phyloP scores from a whole-genome alignment of 148 eudicot genomes.

The Nepenthes mirabilis region DNA sequence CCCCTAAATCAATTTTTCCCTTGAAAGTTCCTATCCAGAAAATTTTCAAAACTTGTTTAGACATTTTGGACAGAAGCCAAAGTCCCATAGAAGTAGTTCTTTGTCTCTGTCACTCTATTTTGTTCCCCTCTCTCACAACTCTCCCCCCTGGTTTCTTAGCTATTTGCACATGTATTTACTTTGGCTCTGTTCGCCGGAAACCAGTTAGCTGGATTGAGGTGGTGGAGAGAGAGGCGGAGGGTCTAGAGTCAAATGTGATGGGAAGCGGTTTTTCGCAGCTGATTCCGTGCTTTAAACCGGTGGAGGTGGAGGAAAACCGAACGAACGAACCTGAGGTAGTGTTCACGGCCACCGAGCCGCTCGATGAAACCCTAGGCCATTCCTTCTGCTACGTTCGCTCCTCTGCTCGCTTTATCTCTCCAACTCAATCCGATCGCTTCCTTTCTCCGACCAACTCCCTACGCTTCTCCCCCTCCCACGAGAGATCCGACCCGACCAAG shows the following conservation, averaged over 20 bases:
- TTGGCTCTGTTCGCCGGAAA: too few species aligned
- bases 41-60: too few species aligned
- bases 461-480: constrained; percentile 40
- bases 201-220: too few species aligned
- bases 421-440: constrained; percentile 78
- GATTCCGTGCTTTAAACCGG: constrained; percentile 71
- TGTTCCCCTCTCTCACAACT: too few species aligned
- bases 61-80: too few species aligned
- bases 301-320: constrained; percentile 11
- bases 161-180: too few species aligned
- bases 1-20: too few species aligned
- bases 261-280: constrained; percentile 72
- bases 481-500: constrained; percentile 26
- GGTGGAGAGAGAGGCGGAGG: too few species aligned
- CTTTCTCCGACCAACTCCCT: constrained; percentile 59
- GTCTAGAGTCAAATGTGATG: constrained; percentile 48
- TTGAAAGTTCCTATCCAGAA: too few species aligned
- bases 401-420: constrained; percentile 72
- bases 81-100: too few species aligned
- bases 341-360: constrained; percentile 32
- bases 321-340: constrained; percentile 20
- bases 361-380: constrained; percentile 95
- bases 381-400: constrained; percentile 93
- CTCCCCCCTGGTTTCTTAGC: too few species aligned
- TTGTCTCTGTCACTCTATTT: too few species aligned